A percentile compares a stretch with the other conserved stretches of the same genome.
Conservation (phyloP, 2,329 filamentous ascomycete genomes). For the Teratosphaeria pseudoeucalypti region DNA sequence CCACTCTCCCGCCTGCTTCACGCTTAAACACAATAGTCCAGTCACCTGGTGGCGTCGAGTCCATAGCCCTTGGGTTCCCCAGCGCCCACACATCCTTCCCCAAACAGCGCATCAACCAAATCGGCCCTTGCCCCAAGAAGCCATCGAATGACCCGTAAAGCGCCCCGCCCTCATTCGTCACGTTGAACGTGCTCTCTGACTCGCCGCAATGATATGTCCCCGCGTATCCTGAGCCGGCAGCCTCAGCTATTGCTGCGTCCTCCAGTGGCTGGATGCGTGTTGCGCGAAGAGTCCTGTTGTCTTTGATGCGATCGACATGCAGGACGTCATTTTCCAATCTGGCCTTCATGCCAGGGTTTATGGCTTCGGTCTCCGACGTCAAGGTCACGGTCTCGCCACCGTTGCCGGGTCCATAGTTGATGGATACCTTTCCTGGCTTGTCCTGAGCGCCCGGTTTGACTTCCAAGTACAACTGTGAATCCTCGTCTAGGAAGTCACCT, state of each 20-base stretch:
- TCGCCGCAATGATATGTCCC: constrained; percentile 30
- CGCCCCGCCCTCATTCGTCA: constrained; percentile 25
- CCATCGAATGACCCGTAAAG: constrained; percentile 36
- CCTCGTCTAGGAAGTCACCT: constrained; percentile 30
- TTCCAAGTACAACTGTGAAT: constrained; percentile 1
- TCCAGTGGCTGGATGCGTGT: constrained; percentile 1
- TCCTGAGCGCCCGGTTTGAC: neutral
- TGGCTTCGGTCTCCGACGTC: constrained; percentile 9
- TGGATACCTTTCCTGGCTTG: constrained; percentile 18
- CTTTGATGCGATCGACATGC: constrained; percentile 8
- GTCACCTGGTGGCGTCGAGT: constrained; percentile 33
- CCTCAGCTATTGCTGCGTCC: neutral
- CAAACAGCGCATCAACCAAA: constrained; percentile 29
- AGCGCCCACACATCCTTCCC: constrained; percentile 32
- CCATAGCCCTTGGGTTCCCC: constrained; percentile 30
- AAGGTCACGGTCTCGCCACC: constrained; percentile 16
- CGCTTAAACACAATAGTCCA: constrained; percentile 33
- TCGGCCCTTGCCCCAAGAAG: constrained; percentile 31
- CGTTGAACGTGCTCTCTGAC: constrained; percentile 28
- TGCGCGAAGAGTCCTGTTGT: constrained; percentile 12
- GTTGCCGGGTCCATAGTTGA: constrained; percentile 20
- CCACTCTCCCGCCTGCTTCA: constrained; percentile 11
- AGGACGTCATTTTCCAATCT: constrained; percentile 23
- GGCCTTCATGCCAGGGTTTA: constrained; percentile 18
- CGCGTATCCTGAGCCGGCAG: constrained; percentile 3